These are phyloP conservation scores for Pichia sp. DNA, from an alignment of 1,139 yeast species.

Conservation along the genomic window DNA sequence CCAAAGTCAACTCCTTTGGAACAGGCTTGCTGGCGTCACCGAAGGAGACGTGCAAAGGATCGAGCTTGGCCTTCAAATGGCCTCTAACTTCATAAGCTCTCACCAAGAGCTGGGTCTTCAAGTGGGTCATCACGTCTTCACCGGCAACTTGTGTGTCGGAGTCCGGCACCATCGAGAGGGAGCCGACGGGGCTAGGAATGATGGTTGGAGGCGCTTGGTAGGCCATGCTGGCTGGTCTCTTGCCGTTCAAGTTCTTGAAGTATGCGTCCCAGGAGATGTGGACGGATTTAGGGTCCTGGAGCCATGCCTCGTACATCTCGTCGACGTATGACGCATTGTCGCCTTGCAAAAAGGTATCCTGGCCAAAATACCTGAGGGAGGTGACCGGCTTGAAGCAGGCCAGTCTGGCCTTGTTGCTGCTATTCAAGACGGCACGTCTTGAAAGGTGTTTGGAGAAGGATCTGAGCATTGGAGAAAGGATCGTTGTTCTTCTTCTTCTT, in stretches of 20 bases:
- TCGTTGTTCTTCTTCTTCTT: background rate
- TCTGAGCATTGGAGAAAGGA: conserved; percentile 23
- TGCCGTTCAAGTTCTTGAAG: conserved; percentile 77
- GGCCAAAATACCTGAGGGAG: conserved; percentile 25
- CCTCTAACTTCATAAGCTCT: conserved; percentile 99
- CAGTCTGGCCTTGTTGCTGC: background rate
- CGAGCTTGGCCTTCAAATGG: conserved; percentile 90
- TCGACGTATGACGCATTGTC: conserved; percentile 90
- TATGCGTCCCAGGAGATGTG: conserved; percentile 97
- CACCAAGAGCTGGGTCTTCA: conserved; percentile 92
- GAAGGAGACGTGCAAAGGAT: conserved; percentile 86
- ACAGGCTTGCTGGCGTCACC: conserved; percentile 56
- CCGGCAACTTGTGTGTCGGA: conserved; percentile 36
- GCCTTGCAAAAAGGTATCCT: conserved; percentile 77
- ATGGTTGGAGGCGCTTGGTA: conserved; percentile 88
- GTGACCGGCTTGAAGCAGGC: conserved; percentile 1
- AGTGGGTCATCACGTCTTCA: conserved; percentile 77
- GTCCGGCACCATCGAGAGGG: conserved; percentile 49
- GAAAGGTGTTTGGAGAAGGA: conserved; percentile 24
- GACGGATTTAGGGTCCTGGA: conserved; percentile 80
- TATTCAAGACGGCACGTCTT: conserved; percentile 21
- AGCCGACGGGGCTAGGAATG: conserved; percentile 71
- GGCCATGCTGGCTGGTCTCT: conserved; percentile 68
- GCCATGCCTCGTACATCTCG: conserved; percentile 97
- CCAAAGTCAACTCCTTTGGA: conserved; percentile 87